Evolutionary conservation across 805 yeast species (phyloP).

Genomic region (Saccharomyces cerevisiae): DNA sequence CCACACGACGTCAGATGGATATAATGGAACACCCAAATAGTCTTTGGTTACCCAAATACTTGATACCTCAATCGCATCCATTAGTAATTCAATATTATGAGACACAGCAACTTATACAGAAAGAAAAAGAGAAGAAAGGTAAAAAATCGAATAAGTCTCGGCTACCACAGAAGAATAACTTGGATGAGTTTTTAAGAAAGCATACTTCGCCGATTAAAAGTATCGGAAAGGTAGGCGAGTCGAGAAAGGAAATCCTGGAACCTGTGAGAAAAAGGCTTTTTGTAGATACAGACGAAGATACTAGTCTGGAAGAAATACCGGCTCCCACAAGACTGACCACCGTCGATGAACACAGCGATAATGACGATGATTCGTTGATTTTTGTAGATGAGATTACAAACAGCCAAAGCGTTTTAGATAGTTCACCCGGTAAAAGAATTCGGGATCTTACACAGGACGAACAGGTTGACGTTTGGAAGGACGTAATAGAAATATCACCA

Average conservation of each 20-base stretch:
- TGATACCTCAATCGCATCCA: slow-evolving; percentile 13
- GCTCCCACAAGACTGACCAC: not conserved
- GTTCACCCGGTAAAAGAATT: slow-evolving; percentile 1
- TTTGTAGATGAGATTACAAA: slow-evolving; percentile 11
- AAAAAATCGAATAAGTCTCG: slow-evolving; percentile 4
- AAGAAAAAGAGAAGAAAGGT: not conserved
- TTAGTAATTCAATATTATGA: slow-evolving; percentile 10
- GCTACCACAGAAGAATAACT: slow-evolving; percentile 18
- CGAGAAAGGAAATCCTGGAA: not conserved
- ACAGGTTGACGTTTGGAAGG: not conserved
- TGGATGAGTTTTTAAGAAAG: slow-evolving; percentile 17
- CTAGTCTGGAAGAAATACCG: not conserved
- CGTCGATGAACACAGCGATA: slow-evolving; percentile 4
- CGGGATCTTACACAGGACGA: slow-evolving; percentile 2
- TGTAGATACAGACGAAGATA: slow-evolving; percentile 13
- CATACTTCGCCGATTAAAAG: slow-evolving; percentile 18
- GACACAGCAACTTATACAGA: not conserved
- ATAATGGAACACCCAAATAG: slow-evolving; percentile 9
- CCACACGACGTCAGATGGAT: slow-evolving; percentile 14
- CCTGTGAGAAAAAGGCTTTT: slow-evolving; percentile 16
- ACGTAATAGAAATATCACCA: slow-evolving; percentile 10
- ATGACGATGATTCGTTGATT: slow-evolving; percentile 15
- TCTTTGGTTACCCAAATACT: slow-evolving; percentile 18
- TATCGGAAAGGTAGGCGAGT: not conserved
- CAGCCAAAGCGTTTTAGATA: not conserved